Base-by-base conservation (phyloP, 2,329 filamentous ascomycete species). In the Arthrinium puccinioides region DNA sequence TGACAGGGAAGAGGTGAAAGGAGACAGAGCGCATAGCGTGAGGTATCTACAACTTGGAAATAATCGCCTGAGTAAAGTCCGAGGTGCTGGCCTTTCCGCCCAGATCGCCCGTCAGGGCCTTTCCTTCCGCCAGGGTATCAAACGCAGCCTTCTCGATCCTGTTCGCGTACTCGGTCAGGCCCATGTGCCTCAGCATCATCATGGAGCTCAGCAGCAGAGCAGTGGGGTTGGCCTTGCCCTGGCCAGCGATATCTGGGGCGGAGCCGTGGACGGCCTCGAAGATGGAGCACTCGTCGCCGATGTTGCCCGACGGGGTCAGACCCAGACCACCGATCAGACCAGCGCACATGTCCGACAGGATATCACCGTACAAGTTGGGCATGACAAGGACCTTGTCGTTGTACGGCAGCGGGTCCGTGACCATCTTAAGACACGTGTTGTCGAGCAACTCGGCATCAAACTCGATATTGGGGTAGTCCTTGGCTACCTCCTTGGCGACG, bases 121-220 rank as follows among this genome's bases (percentile, higher is more conserved):
- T 96, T 71, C 92, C 92, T 76, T 98, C 89, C 43, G 88, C 84
- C 50, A 98, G 77, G 44, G 89, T 94, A 63, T 85, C 86, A 66
- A 98, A 97, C 59, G 90, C 94, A 50, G 92, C 92, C 66, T 79
- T 84, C 76, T 97, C 87, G 60, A 98, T 97, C 64, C 80, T 82
- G 63, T 73, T 64, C 51, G 92, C 92, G 63, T 97, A 81, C 47
- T 87, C 75, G 64, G 70, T 81, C 48, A 98, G 76, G 57, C 85
- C 82, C 90, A 98, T 97, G 72, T 98, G 92, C 67, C 92, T 83
- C 76, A 98, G 71, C 92, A 98, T 97, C 92, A 98, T 97, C 72
- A 97, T 92, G 64, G 86, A 94, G 66, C 79, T 87, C 58, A 97
- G 84, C 49, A 98, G 80, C 53, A 98, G 81, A 42, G 92, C 92